phyloP scores from a whole-genome alignment of 768 basidiomycete species.

The Suillus spraguei region DNA sequence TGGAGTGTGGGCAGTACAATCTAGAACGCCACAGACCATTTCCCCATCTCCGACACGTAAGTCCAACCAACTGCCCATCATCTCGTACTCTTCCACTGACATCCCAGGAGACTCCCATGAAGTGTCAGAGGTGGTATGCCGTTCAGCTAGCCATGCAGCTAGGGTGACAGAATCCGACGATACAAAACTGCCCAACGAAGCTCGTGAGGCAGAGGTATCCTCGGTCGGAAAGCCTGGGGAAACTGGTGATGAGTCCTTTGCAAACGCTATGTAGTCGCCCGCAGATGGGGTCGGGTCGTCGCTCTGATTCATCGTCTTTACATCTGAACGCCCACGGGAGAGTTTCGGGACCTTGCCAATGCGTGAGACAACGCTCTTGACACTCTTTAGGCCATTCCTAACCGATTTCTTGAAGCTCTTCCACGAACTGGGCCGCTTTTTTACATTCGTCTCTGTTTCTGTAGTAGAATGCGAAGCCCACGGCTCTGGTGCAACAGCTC shows the following conservation, averaged over 20 bases:
- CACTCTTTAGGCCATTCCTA: conserved; percentile 18
- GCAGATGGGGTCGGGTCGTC: conserved; percentile 10
- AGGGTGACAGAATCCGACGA: conserved; percentile 38
- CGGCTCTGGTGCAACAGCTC: conserved; percentile 46
- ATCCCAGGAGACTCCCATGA: conserved; percentile 33
- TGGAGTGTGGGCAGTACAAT: conserved; percentile 34
- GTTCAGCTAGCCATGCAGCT: conserved; percentile 42
- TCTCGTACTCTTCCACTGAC: conserved; percentile 51
- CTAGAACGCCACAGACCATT: conserved; percentile 32
- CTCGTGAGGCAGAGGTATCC: conserved; percentile 21
- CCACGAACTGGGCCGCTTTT: conserved; percentile 29
- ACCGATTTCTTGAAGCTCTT: conserved; percentile 36
- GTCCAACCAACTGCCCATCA: conserved; percentile 49
- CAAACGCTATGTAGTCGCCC: conserved; percentile 3
- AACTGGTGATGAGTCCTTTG: conserved; percentile 12
- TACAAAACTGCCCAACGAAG: conserved; percentile 29
- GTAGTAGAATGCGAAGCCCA: conserved; percentile 29
- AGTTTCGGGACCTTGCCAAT: conserved; percentile 19
- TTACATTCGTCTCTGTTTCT: conserved; percentile 21
- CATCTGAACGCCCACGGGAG: not conserved
- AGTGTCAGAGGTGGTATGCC: conserved; percentile 34
- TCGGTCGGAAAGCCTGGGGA: conserved; percentile 11
- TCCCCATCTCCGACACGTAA: conserved; percentile 21
- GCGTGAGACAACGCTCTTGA: conserved; percentile 25
- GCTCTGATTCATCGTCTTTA: not conserved